Evolutionary conservation across 2,329 filamentous ascomycete species (phyloP).

Genomic region (Trichoderma asperellum): DNA sequence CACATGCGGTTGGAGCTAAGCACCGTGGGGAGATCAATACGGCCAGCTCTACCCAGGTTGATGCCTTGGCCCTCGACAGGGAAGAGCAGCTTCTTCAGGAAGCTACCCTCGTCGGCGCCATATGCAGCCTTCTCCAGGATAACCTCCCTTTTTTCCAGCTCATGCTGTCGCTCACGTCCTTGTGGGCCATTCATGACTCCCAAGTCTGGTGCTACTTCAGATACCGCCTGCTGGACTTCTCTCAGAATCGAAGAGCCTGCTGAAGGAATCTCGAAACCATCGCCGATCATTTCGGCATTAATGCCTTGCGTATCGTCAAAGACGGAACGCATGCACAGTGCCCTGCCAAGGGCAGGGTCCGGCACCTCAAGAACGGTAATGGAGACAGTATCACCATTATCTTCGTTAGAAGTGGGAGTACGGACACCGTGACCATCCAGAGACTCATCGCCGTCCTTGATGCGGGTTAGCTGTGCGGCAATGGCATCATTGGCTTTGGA

Average conservation of each 20-base stretch:
- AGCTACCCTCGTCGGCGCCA: conserved; percentile 81
- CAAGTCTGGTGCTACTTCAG: conserved; percentile 76
- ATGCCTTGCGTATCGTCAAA: conserved; percentile 94
- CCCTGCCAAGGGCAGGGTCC: conserved; percentile 78
- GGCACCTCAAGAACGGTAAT: conserved; percentile 89
- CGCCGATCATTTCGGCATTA: conserved; percentile 95
- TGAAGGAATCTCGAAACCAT: conserved; percentile 76
- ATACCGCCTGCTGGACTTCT: conserved; percentile 83
- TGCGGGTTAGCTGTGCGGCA: conserved; percentile 69
- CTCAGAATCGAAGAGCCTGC: conserved; percentile 81
- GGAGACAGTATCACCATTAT: conserved; percentile 80
- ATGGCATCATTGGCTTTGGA: conserved; percentile 86
- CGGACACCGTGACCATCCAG: conserved; percentile 64
- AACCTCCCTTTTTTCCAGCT: conserved; percentile 79
- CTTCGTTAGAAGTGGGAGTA: conserved; percentile 71
- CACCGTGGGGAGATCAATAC: conserved; percentile 75
- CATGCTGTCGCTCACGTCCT: conserved; percentile 73
- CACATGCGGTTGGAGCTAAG: conserved; percentile 86
- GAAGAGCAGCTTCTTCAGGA: conserved; percentile 80
- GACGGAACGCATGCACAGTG: conserved; percentile 82
- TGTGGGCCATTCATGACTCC: conserved; percentile 71
- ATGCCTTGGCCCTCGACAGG: conserved; percentile 79
- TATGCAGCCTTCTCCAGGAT: conserved; percentile 84
- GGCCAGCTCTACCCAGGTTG: conserved; percentile 73
- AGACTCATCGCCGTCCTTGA: conserved; percentile 68